Evolutionary conservation across 179 eudicot species (phyloP), one percentile per base, ranked within the genome.

Genomic region (Beta macrorhiza): DNA sequence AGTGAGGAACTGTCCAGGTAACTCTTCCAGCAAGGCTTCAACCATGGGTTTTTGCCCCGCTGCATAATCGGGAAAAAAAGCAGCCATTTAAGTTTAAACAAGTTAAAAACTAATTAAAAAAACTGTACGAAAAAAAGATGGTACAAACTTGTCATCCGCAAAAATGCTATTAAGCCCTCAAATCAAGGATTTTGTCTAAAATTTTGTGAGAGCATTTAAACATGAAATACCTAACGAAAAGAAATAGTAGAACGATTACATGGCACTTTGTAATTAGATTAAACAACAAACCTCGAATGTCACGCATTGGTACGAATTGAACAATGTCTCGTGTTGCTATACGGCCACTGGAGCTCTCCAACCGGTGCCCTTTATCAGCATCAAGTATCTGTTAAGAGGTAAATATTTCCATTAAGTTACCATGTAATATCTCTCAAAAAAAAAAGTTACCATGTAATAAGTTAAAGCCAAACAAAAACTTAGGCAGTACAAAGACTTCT

Each of bases 301-400:
- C 93, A 72, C 92, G 92, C 91, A 93, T 90, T 37, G 98, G 92
- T 84, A 95, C 97, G 74, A 95, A 95, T 83, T 95, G 99, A 59
- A 95, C 98, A 79, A 95, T 93, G 86, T 95, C 99, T 78, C 98
- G 81, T 62, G 98, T 88, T 25, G 99, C 97, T 72, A 95, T 76
- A 77, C 92, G 89, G 74, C 99, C 98, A 0, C 89, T 90, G 16
- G 91, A 85, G 83, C 99, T 95, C 84, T 89, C 91, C 81, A 95
- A 84, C 74, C 90, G 88, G 4, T 73, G 81, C 29, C 93, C 97
- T 74, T 86, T 91, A 80, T 95, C 99, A 82, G 95, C 97, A 91
- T 95, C 99, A 80, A 93, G 93, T 79, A 93, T 86, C 99, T 95
- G 88, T 75, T 51, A 82, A 10, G 17, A 67, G 45, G 72, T 22